Evolutionary conservation across 2,329 filamentous ascomycete species (phyloP).

Genomic region (Cyphellophora europaea): DNA sequence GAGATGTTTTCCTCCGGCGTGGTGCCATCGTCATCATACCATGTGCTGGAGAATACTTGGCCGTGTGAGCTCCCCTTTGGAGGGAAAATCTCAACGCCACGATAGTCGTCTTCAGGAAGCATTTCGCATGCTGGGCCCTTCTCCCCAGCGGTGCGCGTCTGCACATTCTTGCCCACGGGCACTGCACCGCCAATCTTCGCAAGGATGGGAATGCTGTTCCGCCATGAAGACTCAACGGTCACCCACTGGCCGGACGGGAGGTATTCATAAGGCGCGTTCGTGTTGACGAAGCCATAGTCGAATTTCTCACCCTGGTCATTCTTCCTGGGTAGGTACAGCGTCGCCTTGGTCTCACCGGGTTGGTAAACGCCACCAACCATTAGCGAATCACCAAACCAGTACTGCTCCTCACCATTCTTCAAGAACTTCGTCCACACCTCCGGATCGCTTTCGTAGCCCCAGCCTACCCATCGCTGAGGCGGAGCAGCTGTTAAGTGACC

Average conservation of each 20-base stretch:
- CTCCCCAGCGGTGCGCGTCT: constrained; percentile 44
- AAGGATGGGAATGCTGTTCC: constrained; percentile 45
- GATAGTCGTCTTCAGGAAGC: constrained; percentile 43
- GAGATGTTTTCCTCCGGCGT: constrained; percentile 34
- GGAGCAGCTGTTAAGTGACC: constrained; percentile 54
- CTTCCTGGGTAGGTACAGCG: constrained; percentile 40
- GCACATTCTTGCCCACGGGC: constrained; percentile 41
- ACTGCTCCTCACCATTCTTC: constrained; percentile 59
- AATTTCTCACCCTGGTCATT: constrained; percentile 23
- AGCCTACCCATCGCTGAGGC: constrained; percentile 63
- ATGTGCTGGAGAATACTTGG: constrained; percentile 31
- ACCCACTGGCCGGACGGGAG: constrained; percentile 46
- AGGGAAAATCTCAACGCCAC: constrained; percentile 50
- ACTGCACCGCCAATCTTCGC: constrained; percentile 47
- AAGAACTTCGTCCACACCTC: constrained; percentile 55
- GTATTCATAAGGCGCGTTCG: constrained; percentile 52
- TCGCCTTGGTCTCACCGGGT: constrained; percentile 43
- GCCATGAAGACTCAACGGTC: constrained; percentile 42
- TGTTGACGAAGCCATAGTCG: constrained; percentile 52
- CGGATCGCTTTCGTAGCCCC: constrained; percentile 59
- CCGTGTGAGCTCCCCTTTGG: constrained; percentile 32
- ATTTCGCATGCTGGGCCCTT: constrained; percentile 31
- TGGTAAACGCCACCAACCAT: constrained; percentile 61
- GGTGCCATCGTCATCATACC: constrained; percentile 51
- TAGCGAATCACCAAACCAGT: constrained; percentile 61